Conservation (phyloP, 345 rosid genomes). For the Trapa bicornis region DNA sequence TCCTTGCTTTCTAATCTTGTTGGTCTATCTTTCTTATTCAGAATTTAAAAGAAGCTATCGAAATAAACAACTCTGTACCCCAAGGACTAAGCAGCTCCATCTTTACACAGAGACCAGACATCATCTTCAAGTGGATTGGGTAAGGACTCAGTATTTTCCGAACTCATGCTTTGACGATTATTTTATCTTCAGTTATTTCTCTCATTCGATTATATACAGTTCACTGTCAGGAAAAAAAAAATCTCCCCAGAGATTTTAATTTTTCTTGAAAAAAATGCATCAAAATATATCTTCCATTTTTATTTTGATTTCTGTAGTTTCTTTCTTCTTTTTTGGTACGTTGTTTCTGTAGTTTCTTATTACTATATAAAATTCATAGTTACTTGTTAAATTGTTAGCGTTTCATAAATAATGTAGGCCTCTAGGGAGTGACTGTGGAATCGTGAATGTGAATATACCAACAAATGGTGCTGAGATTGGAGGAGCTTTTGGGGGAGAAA, state of each 20-base stretch:
- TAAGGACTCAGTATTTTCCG: slow-evolving; percentile 12
- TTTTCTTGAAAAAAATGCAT: too few relatives aligned
- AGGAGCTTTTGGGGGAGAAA: slow-evolving; percentile 94
- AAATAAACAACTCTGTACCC: slow-evolving; percentile 84
- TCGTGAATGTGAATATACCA: slow-evolving; percentile 89
- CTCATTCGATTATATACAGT: neutral
- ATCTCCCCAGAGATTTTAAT: too few relatives aligned
- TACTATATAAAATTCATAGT: neutral
- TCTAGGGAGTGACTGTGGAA: slow-evolving; percentile 87
- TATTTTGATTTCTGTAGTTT: neutral
- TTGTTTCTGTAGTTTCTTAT: neutral
- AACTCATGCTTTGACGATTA: neutral
- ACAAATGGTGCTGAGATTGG: slow-evolving; percentile 99
- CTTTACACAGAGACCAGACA: slow-evolving; percentile 64
- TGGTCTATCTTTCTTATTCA: slow-evolving; percentile 17
- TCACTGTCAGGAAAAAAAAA: neutral
- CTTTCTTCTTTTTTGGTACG: too few relatives aligned
- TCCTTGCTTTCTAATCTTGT: neutral
- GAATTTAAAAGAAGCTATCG: slow-evolving; percentile 77
- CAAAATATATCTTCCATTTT: neutral
- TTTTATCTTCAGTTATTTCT: neutral
- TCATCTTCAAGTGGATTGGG: slow-evolving; percentile 91
- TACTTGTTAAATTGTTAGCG: neutral
- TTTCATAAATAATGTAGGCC: slow-evolving; percentile 39
- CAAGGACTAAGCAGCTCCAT: slow-evolving; percentile 95